Evolutionary conservation across 2,329 filamentous ascomycete species (phyloP).

Genomic region (Trichoderma harzianum): DNA sequence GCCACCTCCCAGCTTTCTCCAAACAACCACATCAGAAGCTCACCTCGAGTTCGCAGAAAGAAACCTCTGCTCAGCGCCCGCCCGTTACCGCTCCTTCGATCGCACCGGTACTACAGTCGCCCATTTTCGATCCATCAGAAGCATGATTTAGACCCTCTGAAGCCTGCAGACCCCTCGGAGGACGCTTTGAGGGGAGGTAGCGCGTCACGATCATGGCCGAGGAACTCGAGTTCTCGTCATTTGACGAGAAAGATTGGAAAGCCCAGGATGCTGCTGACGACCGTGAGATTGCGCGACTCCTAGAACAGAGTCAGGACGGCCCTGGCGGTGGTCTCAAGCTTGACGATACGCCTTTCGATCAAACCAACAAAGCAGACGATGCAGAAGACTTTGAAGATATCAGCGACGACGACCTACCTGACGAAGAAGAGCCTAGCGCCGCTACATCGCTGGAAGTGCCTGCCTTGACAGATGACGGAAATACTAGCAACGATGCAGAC

Average conservation of each 20-base stretch:
- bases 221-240: constrained; percentile 33
- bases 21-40: neutral
- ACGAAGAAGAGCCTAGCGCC: constrained; percentile 62
- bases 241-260: constrained; percentile 37
- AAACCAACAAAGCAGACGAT: constrained; percentile 82
- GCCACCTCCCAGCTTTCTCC: neutral
- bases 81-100: neutral
- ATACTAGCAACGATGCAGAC: constrained; percentile 58
- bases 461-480: constrained; percentile 56
- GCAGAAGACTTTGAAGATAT: constrained; percentile 90
- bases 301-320: constrained; percentile 42
- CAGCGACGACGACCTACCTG: constrained; percentile 84
- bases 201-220: constrained; percentile 33
- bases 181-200: constrained; percentile 25
- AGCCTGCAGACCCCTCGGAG: constrained; percentile 24
- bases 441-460: constrained; percentile 47
- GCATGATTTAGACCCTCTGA: constrained; percentile 27
- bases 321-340: constrained; percentile 40
- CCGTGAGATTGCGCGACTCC: constrained; percentile 42
- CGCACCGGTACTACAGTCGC: neutral
- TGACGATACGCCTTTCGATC: constrained; percentile 51
- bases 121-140: constrained; percentile 16
- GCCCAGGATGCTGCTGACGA: constrained; percentile 50
- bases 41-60: neutral
- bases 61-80: neutral